Evolutionary conservation across 345 rosid species (phyloP), one percentile per base, ranked within the genome.

Genomic region (Turritis glabra): DNA sequence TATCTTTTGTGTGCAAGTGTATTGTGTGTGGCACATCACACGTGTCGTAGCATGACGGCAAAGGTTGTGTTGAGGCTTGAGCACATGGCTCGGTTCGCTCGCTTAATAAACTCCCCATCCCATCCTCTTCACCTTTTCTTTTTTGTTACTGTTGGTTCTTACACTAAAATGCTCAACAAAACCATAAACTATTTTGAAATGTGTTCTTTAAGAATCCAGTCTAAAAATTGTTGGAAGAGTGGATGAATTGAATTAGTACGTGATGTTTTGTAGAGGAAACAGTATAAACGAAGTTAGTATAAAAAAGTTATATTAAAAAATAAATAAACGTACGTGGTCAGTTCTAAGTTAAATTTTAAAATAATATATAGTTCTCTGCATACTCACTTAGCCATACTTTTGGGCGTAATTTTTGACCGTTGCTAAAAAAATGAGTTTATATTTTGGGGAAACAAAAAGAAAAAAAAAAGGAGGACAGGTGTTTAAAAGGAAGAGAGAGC

Each of bases 11-110:
- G 54, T 21, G 54, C 54, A 58, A 50, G 66, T 62, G 80, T 54
- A 75, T 61, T 54, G 69, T 46, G 26, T 62, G 29, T 68, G 13
- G 30, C 44, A 69, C 79, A 61, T 52, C 35, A 51, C 72, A 77
- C 71, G 80, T 77, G 80, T 77, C 80, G 53, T 77, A 48, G 17
- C 71, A 69, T 77, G 80, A 71, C 80, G 75, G 76, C 80, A 70
- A 77, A 77, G 79, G 60, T 46, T 62, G 80, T 77, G 76, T 37
- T 21, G 38, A 23, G 66, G 75, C 80, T 37, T 21, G 38, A 23
- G 66, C 80, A 76, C 80, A 76, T 76, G 80, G 64, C 74, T 68
- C 57, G 43, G 48, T 75, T 48, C 40, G 22, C 22, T 33, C 50
- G 18, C 55, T 61, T 17, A 21, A 40, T 50, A 18, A 29, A 62